phyloP scores from a whole-genome alignment of 495 filamentous ascomycete species.

The Penicillium alfredii region DNA sequence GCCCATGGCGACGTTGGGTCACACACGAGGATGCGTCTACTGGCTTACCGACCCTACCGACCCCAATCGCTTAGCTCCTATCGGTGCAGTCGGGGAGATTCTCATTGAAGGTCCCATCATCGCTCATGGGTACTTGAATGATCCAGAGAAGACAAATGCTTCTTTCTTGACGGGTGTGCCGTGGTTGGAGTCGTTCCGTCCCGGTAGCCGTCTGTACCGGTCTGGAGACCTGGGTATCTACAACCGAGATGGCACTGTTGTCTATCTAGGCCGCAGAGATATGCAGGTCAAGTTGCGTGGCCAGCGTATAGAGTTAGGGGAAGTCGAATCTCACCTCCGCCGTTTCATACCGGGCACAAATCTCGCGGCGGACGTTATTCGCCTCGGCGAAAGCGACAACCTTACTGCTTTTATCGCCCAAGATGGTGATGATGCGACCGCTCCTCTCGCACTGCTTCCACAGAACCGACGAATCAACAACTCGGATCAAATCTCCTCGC shows the following conservation, averaged over 20 bases:
- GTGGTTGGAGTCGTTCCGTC: constrained; percentile 3
- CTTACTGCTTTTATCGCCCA: too few relatives aligned
- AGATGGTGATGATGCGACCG: too few relatives aligned
- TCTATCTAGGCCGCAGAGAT: not conserved
- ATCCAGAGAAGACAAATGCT: constrained; percentile 1
- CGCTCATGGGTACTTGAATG: constrained; percentile 42
- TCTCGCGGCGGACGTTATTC: too few relatives aligned
- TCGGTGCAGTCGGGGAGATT: constrained; percentile 50
- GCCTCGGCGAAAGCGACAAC: too few relatives aligned
- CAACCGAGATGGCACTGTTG: not conserved
- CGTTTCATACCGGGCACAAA: too few relatives aligned
- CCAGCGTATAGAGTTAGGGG: not conserved
- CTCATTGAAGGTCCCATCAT: constrained; percentile 48
- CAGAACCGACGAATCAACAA: too few relatives aligned
- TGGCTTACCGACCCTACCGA: constrained; percentile 19
- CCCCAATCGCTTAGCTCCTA: constrained; percentile 41
- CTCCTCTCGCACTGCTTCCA: too few relatives aligned
- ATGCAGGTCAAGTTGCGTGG: constrained; percentile 1
- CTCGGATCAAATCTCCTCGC: too few relatives aligned
- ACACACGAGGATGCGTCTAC: not conserved
- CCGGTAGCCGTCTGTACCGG: too few relatives aligned
- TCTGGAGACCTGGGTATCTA: not conserved
- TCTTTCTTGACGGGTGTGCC: not conserved
- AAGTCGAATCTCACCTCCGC: not conserved
- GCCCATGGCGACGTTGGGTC: too few relatives aligned